Conservation (phyloP, 805 yeast species). For the Yarrowia alimentaria region DNA sequence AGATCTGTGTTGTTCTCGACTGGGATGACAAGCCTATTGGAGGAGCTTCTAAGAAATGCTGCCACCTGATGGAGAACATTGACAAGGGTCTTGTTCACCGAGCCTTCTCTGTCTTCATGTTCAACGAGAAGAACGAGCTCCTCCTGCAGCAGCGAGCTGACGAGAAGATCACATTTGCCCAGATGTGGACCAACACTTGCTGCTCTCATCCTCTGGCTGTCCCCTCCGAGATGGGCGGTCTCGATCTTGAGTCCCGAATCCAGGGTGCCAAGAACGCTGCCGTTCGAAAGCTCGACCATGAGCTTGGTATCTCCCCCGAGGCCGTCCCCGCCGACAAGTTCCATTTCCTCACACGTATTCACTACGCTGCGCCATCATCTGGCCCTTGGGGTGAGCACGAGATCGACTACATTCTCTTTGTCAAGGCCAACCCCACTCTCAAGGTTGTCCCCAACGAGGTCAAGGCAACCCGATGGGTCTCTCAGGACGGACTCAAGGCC, state of each 20-base stretch:
- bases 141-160: constrained; percentile 93
- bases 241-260: constrained; percentile 57
- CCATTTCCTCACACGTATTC: constrained; percentile 87
- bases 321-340: constrained; percentile 58
- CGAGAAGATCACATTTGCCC: constrained; percentile 94
- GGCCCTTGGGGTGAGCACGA: constrained; percentile 97
- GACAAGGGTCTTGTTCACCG: constrained; percentile 85
- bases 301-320: constrained; percentile 71
- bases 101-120: constrained; percentile 93
- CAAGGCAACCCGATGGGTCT: constrained; percentile 73
- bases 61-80: constrained; percentile 75
- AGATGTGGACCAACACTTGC: constrained; percentile 98
- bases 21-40: constrained; percentile 85
- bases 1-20: constrained; percentile 90
- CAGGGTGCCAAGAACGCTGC: constrained; percentile 86
- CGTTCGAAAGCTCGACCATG: constrained; percentile 87
- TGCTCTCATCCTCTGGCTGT: constrained; percentile 96
- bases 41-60: constrained; percentile 87
- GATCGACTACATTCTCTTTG: constrained; percentile 88
- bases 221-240: constrained; percentile 68
- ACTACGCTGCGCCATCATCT: constrained; percentile 78
- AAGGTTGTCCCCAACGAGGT: constrained; percentile 79
- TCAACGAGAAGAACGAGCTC: constrained; percentile 71
- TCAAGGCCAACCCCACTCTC: constrained; percentile 52
- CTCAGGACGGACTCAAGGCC: constrained; percentile 58